Evolutionary conservation across 2,329 filamentous ascomycete species (phyloP).

Genomic region (Phialemoniopsis sp.): DNA sequence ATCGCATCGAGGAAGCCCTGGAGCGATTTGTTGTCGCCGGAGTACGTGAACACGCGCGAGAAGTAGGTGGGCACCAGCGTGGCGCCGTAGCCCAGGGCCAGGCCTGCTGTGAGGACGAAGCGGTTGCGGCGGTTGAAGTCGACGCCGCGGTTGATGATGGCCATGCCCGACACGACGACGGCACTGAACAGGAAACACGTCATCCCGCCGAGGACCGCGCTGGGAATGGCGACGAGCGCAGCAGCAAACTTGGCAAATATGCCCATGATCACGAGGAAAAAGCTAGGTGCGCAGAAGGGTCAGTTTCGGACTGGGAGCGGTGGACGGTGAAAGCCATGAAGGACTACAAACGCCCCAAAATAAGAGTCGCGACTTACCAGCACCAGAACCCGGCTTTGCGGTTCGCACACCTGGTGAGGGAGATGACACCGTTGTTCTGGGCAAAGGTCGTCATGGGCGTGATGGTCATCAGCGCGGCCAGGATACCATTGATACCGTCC

Average conservation of each 20-base stretch:
- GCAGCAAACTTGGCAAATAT: conserved; percentile 82
- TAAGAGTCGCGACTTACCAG: conserved; percentile 32
- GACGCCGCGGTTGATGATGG: conserved; percentile 66
- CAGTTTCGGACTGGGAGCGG: too few relatives aligned
- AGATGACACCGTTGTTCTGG: conserved; percentile 83
- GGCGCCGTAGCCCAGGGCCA: conserved; percentile 70
- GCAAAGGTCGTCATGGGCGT: conserved; percentile 78
- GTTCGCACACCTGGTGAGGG: conserved; percentile 76
- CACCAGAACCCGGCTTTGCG: conserved; percentile 75
- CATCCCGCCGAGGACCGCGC: conserved; percentile 64
- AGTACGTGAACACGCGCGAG: conserved; percentile 67
- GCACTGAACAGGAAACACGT: conserved; percentile 77
- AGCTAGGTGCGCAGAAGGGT: conserved; percentile 28
- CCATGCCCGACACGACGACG: conserved; percentile 72
- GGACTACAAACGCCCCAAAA: too few relatives aligned
- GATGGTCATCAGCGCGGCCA: conserved; percentile 74
- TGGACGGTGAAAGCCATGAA: too few relatives aligned
- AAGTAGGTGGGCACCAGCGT: conserved; percentile 67
- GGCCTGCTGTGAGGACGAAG: conserved; percentile 73
- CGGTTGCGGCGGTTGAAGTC: conserved; percentile 75
- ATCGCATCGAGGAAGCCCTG: conserved; percentile 74
- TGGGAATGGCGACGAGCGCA: conserved; percentile 71
- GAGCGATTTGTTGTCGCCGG: conserved; percentile 62
- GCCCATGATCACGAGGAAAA: conserved; percentile 77
- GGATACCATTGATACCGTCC: conserved; percentile 70